Percentiles rank a stretch among this genome's conserved stretches.
These are phyloP conservation scores for Rhizopogon salebrosus DNA, from an alignment of 768 basidiomycete genomes.

Conservation along the genomic window DNA sequence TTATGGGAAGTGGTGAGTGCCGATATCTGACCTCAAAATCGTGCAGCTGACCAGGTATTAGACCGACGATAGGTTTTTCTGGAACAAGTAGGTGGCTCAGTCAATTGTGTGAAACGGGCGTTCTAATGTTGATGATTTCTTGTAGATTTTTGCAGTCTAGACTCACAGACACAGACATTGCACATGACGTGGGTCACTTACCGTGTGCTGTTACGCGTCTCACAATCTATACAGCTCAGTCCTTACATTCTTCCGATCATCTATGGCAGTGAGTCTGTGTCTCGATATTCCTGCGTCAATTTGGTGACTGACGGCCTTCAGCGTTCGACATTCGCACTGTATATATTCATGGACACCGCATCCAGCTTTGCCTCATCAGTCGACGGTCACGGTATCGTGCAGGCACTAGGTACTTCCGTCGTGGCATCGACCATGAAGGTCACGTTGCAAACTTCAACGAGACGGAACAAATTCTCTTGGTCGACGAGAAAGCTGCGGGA, in stretches of 20 bases:
- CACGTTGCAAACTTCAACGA: conserved; percentile 98
- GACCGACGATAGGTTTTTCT: conserved; percentile 97
- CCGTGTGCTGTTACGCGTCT: background rate
- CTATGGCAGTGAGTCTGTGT: conserved; percentile 77
- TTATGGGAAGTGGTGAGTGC: conserved; percentile 73
- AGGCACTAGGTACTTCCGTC: conserved; percentile 94
- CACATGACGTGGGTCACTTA: conserved; percentile 55
- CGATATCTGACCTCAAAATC: background rate
- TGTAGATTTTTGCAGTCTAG: conserved; percentile 50
- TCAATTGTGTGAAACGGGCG: background rate
- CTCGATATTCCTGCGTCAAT: background rate
- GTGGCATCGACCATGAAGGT: conserved; percentile 85
- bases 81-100: conserved; percentile 67
- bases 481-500: conserved; percentile 52
- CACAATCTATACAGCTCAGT: conserved; percentile 53
- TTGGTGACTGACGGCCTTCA: conserved; percentile 26
- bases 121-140: conserved; percentile 3
- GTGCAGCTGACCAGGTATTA: conserved; percentile 27
- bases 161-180: conserved; percentile 52
- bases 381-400: conserved; percentile 92
- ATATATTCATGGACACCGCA: conserved; percentile 68
- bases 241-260: conserved; percentile 88
- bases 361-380: conserved; percentile 86
- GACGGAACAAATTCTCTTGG: conserved; percentile 88
- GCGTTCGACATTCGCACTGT: conserved; percentile 82